These are phyloP conservation scores for Wickerhamiella occidentalis DNA, from an alignment of 805 yeast species.

Conservation along the genomic window DNA sequence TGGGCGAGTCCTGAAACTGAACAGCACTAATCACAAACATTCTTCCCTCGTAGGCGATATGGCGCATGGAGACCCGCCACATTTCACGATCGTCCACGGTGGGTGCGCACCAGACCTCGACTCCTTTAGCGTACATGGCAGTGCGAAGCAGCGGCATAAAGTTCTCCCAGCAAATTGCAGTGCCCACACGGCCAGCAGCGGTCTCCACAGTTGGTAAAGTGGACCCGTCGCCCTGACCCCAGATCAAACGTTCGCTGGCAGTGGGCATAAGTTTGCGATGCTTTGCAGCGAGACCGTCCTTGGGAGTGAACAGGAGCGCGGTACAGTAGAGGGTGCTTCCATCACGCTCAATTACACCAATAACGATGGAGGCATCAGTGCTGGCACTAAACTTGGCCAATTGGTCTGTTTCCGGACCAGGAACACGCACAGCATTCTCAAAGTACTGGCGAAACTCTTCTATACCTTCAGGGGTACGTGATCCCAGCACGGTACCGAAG, in stretches of 20 bases:
- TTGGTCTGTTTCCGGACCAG: constrained; percentile 24
- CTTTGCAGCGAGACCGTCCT: constrained; percentile 31
- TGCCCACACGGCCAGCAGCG: constrained; percentile 32
- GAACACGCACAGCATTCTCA: constrained; percentile 13
- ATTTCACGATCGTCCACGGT: constrained; percentile 37
- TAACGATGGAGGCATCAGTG: constrained; percentile 30
- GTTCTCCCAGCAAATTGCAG: constrained; percentile 40
- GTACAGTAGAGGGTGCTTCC: constrained; percentile 32
- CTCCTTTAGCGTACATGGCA: constrained; percentile 35
- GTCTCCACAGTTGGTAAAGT: constrained; percentile 32
- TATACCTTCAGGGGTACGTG: constrained; percentile 33
- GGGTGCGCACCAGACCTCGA: constrained; percentile 35
- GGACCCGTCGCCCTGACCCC: constrained; percentile 40
- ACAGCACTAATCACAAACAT: constrained; percentile 33
- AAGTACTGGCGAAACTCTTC: constrained; percentile 31
- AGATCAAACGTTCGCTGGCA: constrained; percentile 34
- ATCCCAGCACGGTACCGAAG: constrained; percentile 35
- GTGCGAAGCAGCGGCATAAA: constrained; percentile 33
- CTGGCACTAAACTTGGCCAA: constrained; percentile 28
- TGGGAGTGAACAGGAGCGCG: constrained; percentile 32
- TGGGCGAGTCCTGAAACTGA: constrained; percentile 30
- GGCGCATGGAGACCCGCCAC: constrained; percentile 34
- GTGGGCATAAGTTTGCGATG: constrained; percentile 38
- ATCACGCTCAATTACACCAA: constrained; percentile 34
- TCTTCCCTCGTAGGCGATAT: constrained; percentile 35